phyloP scores from a whole-genome alignment of 2,329 filamentous ascomycete species.

The Thelonectria discophora region DNA sequence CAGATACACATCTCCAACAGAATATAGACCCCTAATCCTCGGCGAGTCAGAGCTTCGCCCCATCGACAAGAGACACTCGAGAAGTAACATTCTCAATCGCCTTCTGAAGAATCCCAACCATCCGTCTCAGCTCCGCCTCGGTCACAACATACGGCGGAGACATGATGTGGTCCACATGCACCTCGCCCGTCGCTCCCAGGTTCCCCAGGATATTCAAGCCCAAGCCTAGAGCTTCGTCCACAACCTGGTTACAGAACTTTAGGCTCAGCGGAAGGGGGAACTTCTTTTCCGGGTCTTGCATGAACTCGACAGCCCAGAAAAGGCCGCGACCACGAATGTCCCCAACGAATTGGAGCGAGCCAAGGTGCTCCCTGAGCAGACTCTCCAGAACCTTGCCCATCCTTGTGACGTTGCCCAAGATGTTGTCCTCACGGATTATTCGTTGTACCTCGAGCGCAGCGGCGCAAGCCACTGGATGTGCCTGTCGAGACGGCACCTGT shows the following conservation, averaged over 20 bases:
- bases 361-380: background rate
- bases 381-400: conserved; percentile 61
- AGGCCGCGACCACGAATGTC: conserved; percentile 68
- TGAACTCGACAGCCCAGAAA: conserved; percentile 60
- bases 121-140: no score
- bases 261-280: conserved; percentile 46
- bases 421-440: conserved; percentile 66
- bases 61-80: no score
- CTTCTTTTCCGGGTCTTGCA: conserved; percentile 49
- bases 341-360: conserved; percentile 58
- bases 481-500: no score
- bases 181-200: no score
- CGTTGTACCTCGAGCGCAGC: conserved; percentile 70
- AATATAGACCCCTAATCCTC: no score
- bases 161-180: no score
- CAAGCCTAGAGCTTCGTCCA: conserved; percentile 42
- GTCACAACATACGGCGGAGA: no score
- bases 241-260: conserved; percentile 40
- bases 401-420: conserved; percentile 63
- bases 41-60: no score
- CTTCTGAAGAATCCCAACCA: no score
- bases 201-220: no score
- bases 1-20: no score
- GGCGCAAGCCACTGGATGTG: conserved; percentile 66
- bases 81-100: no score